Evolutionary conservation across 305 asterid species (phyloP).

Genomic region (Fraxinus paxiana): DNA sequence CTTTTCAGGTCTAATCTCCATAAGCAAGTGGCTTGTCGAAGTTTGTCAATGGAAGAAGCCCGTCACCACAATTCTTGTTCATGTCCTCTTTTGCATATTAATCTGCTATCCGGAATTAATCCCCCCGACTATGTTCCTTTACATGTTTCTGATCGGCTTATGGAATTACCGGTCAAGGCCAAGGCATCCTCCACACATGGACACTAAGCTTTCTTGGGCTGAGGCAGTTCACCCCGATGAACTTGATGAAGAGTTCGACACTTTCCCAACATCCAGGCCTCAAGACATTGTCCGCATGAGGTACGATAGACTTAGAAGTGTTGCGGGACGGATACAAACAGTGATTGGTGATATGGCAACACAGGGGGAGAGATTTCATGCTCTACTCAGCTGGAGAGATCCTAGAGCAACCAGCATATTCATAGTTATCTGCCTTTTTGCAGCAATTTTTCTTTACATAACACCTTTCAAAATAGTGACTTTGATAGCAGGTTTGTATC

Average conservation of each 20-base stretch:
- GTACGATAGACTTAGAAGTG: constrained; percentile 33
- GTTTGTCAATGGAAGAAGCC: constrained; percentile 57
- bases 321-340: constrained; percentile 33
- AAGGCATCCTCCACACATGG: constrained; percentile 60
- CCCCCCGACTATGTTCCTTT: constrained; percentile 45
- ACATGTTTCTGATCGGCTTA: constrained; percentile 44
- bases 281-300: constrained; percentile 39
- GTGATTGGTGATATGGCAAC: constrained; percentile 37
- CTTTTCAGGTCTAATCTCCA: constrained; percentile 38
- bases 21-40: constrained; percentile 45
- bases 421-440: constrained; percentile 27
- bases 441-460: constrained; percentile 29
- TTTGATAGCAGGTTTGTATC: constrained; percentile 19
- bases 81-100: constrained; percentile 43
- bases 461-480: constrained; percentile 29
- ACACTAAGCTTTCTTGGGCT: constrained; percentile 51
- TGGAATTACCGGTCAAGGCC: constrained; percentile 44
- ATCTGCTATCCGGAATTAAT: constrained; percentile 48
- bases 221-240: constrained; percentile 46
- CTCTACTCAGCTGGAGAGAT: constrained; percentile 36
- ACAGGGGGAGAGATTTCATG: constrained; percentile 34
- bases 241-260: constrained; percentile 59
- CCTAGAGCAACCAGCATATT: constrained; percentile 33
- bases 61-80: constrained; percentile 39
- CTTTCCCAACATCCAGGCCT: constrained; percentile 42